Percentiles rank a stretch among this genome's conserved stretches.
Conservation (phyloP, 106 monocot species). For the Narthecium ossifragum region DNA sequence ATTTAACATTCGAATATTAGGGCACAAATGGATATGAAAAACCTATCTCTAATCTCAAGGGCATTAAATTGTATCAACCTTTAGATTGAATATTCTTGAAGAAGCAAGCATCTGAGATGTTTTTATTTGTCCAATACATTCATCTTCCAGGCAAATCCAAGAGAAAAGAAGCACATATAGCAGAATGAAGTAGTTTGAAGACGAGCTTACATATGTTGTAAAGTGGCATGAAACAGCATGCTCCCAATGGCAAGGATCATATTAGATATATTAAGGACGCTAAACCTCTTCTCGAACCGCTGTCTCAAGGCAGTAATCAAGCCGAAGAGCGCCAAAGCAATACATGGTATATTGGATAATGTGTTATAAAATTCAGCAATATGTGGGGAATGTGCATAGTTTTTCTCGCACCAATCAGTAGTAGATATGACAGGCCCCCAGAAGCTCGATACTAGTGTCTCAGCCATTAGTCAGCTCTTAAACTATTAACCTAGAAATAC, state of each 20-base stretch:
- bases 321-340: slow-evolving; percentile 39
- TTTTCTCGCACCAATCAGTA: slow-evolving; percentile 35
- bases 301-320: slow-evolving; percentile 35
- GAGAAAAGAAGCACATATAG: no score
- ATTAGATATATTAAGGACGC: slow-evolving; percentile 40
- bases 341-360: slow-evolving; percentile 37
- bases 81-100: no score
- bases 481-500: no score
- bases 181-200: no score
- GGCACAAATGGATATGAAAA: no score
- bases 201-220: slow-evolving; percentile 39
- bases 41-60: no score
- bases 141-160: no score
- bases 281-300: slow-evolving; percentile 48
- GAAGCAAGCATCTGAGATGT: no score
- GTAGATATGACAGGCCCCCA: slow-evolving; percentile 46
- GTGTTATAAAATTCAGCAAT: slow-evolving; percentile 45
- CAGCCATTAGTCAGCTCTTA: slow-evolving; percentile 21
- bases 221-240: slow-evolving; percentile 39
- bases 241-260: slow-evolving; percentile 49
- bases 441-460: slow-evolving; percentile 39
- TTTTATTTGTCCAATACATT: no score
- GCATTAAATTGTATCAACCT: no score
- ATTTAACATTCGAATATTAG: no score
- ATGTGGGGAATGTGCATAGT: slow-evolving; percentile 32